These are phyloP conservation scores for Umbellularia californica DNA, from an alignment of 164 flowering plant genomes.

Conservation along the genomic window DNA sequence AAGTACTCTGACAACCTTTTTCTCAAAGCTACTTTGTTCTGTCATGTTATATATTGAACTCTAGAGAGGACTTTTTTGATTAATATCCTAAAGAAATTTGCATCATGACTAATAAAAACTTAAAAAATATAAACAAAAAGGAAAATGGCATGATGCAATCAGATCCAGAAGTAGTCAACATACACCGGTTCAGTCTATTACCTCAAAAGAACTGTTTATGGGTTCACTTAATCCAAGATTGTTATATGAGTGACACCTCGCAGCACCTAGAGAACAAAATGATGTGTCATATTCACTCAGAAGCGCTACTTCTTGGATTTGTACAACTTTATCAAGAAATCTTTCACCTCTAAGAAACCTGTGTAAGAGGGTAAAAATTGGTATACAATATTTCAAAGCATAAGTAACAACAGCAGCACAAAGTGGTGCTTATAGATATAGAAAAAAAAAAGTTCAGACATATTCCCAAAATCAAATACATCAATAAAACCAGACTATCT, in stretches of 20 bases:
- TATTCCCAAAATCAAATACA: too few species aligned
- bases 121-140: too few species aligned
- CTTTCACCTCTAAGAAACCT: slow-evolving; percentile 86
- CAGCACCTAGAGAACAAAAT: slow-evolving; percentile 33
- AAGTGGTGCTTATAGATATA: too few species aligned
- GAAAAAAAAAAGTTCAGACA: too few species aligned
- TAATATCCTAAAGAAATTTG: not conserved
- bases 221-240: slow-evolving; percentile 40
- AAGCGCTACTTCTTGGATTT: slow-evolving; percentile 63
- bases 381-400: not conserved
- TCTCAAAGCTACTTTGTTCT: too few species aligned
- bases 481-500: too few species aligned
- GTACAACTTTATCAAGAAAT: slow-evolving; percentile 79
- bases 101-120: too few species aligned
- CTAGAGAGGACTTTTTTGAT: not conserved
- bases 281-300: slow-evolving; percentile 24
- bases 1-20: too few species aligned
- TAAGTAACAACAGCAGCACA: not conserved
- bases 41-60: too few species aligned
- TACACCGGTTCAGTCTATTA: slow-evolving; percentile 9
- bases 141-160: too few species aligned
- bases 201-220: slow-evolving; percentile 47
- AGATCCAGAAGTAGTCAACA: not conserved
- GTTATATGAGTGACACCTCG: slow-evolving; percentile 50
- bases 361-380: not conserved